Evolutionary conservation across 192 early-diverging fungal genomes (phyloP), one percentile per base, ranked within the genome.

Genomic region (Podila clonocystis): DNA sequence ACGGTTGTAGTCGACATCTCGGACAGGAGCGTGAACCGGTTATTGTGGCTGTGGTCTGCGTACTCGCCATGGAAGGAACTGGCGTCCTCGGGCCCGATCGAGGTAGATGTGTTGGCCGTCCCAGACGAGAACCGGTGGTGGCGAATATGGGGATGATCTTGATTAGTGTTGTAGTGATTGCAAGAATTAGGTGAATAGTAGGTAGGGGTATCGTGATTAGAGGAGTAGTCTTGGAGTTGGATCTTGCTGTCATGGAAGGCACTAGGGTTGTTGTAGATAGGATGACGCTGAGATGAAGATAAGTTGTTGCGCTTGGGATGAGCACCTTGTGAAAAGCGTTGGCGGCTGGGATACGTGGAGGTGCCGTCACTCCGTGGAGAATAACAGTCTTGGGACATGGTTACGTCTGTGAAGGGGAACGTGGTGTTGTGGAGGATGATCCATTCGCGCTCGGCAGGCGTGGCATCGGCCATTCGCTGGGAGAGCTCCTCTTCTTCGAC

Each of bases 401-500:
- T 63, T 19, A 28, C 49, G 62, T 29, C 49, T 11, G 34, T 71
- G 8, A 59, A 50, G 11, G 45, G 61, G 48, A 50, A 61, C 36
- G 63, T 70, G 24, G 55, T 66, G 24, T 63, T 69, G 60, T 72
- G 29, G 22, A 64, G 29, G 26, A 73, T 73, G 31, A 73, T 63
- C 65, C 67, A 63, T 34, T 80, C 70, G 7, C 77, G 65, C 30
- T 80, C 70, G 13, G 49, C 77, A 3, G 68, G 68, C 6, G 69
- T 63, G 6, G 70, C 65, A 52, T 80, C 77, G 15, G 70, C 66
- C 1, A 80, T 62, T 13, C 77, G 34, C 13, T 80, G 57, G 3
- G 70, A 72, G 5, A 80, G 62, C n/a, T 73, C 66, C 36, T 80
- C 62, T 19, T 80, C 70, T 33, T 73, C 77, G 15, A 80, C 67